These are phyloP conservation scores for Triangularia verruculosa DNA, from an alignment of 2,329 filamentous ascomycete species.

Conservation along the genomic window DNA sequence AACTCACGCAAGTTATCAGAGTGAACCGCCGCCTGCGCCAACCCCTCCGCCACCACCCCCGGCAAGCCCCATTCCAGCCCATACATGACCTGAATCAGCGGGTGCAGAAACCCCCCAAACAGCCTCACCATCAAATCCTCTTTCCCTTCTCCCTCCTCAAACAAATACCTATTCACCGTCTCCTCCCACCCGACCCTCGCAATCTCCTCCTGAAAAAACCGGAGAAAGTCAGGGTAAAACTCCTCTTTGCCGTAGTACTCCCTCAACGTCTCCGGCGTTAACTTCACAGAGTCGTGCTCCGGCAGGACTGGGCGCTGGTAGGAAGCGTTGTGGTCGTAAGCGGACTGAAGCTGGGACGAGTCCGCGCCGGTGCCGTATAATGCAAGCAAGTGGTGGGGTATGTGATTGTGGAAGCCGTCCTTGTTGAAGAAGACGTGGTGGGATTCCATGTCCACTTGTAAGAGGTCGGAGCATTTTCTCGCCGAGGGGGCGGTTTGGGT, in stretches of 20 bases:
- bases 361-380: conserved; percentile 73
- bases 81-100: conserved; percentile 81
- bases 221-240: conserved; percentile 70
- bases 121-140: conserved; percentile 68
- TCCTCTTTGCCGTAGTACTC: conserved; percentile 58
- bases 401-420: conserved; percentile 75
- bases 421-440: conserved; percentile 82
- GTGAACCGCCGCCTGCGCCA: conserved; percentile 75
- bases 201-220: conserved; percentile 74
- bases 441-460: conserved; percentile 71
- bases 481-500: conserved; percentile 58
- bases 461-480: conserved; percentile 58
- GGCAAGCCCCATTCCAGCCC: conserved; percentile 81
- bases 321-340: conserved; percentile 60
- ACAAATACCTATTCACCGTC: conserved; percentile 65
- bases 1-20: conserved; percentile 52
- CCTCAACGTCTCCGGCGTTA: conserved; percentile 50
- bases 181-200: conserved; percentile 58
- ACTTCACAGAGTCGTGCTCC: conserved; percentile 48
- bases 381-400: conserved; percentile 72
- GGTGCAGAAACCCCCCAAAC: conserved; percentile 69
- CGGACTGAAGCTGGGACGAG: conserved; percentile 55
- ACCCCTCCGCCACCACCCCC: conserved; percentile 73
- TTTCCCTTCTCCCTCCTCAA: conserved; percentile 54
- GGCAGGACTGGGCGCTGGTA: conserved; percentile 62